phyloP scores from a whole-genome alignment of 768 basidiomycete genomes.

The Pilatotrama ljubarskyi region DNA sequence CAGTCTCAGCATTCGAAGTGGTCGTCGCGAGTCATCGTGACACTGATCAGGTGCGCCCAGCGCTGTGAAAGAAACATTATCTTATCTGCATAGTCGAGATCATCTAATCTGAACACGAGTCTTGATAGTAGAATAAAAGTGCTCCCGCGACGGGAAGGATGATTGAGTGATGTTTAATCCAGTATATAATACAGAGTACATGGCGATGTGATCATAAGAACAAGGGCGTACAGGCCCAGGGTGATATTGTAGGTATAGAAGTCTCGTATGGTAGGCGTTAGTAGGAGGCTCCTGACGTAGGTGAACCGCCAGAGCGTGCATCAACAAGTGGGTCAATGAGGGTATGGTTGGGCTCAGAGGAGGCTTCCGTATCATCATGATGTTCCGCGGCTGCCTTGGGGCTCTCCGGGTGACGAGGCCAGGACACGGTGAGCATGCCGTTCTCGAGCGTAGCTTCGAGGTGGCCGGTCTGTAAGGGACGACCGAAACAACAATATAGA shows the following conservation, averaged over 20 bases:
- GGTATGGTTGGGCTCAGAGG: neutral
- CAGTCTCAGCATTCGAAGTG: slow-evolving; percentile 36
- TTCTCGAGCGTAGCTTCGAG: slow-evolving; percentile 40
- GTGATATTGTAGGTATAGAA: neutral
- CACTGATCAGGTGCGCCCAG: slow-evolving; percentile 4
- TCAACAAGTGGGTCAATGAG: no score
- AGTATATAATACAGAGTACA: neutral
- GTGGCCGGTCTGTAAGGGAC: slow-evolving; percentile 32
- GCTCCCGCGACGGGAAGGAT: neutral
- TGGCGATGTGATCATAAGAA: neutral
- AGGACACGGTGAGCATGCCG: slow-evolving; percentile 41
- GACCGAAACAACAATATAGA: neutral
- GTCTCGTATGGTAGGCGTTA: neutral
- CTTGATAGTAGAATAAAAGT: no score
- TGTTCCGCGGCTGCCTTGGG: neutral
- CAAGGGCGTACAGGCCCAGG: neutral
- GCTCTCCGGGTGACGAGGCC: slow-evolving; percentile 33
- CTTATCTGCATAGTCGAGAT: neutral
- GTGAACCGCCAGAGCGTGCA: neutral
- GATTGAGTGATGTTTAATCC: neutral
- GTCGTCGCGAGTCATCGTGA: slow-evolving; percentile 22
- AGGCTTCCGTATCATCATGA: neutral
- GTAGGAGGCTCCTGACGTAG: neutral
- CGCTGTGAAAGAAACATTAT: neutral
- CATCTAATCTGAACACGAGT: neutral